Evolutionary conservation across 2,329 filamentous ascomycete species (phyloP), one percentile per base, ranked within the genome.

Genomic region (Ophiobolus disseminans): DNA sequence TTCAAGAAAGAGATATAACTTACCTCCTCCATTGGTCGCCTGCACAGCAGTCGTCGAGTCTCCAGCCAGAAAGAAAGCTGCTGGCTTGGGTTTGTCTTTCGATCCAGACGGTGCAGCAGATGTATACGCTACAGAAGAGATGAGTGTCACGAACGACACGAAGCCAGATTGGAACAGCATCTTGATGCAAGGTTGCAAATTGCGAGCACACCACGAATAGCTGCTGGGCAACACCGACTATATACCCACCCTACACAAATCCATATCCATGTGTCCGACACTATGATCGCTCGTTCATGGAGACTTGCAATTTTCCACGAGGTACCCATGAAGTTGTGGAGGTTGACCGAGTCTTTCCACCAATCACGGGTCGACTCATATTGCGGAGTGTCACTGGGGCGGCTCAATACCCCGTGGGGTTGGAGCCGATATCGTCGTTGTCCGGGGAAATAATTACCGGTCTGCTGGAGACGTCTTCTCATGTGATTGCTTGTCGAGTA

Each of bases 41-140:
- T 66, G 63, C 8, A 60, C 47, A 17, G 70, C 70, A 2, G 70
- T 73, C 1, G 70, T 73, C 5, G 65, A 70, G 49, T 73, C 70
- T n/a, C 70, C 70, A 8, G 69, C 66, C 2, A 73, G 63, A 34
- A 70, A 59, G 48, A 70, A 73, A 14, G 58, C 62, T 3, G 64
- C 53, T 1, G 55, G 49, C 23, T 57, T 63, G n/a, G 16, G 9
- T 23, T 31, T 32, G 4, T 14, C 26, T 14, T 14, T 16, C 16
- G 10, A 3, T 16, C 20, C 30, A 5, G 2, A 17, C n/a, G 28
- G 17, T 23, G 11, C 16, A 17, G 35, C 13, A 31, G 19, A 13
- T 17, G 17, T 5, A 30, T n/a, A 31, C 6, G 34, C 25, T 17
- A 13, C 26, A 25, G 39, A 22, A 5, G 16, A 45, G 4, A 21